Conservation (phyloP, 2,329 filamentous ascomycete genomes). For the Ampelomyces quisqualis region DNA sequence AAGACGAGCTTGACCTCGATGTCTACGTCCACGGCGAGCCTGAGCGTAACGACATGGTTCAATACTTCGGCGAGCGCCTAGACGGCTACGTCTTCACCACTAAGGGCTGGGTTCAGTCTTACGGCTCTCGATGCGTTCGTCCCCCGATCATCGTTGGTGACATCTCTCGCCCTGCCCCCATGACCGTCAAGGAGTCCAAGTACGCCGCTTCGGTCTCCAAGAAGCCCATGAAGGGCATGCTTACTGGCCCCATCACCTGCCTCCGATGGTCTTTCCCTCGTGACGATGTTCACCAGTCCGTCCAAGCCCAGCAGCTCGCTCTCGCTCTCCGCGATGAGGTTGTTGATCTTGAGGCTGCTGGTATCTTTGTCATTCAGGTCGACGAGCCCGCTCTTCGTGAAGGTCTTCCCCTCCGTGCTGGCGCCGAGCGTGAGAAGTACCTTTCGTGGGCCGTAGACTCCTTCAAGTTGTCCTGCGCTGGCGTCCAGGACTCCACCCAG, state of each 20-base stretch:
- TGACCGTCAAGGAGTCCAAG: constrained; percentile 99
- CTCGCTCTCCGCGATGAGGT: constrained; percentile 98
- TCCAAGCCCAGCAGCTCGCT: constrained; percentile 98
- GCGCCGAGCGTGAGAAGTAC: constrained; percentile 95
- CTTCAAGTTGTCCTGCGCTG: constrained; percentile 93
- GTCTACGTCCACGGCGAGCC: constrained; percentile 98
- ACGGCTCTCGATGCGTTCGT: constrained; percentile 96
- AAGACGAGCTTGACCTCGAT: constrained; percentile 96
- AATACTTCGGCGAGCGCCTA: constrained; percentile 98
- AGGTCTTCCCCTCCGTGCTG: constrained; percentile 93
- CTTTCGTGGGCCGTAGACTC: constrained; percentile 96
- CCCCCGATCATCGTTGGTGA: constrained; percentile 98
- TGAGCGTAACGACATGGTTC: constrained; percentile 99
- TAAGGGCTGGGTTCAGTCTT: constrained; percentile 97
- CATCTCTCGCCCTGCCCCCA: constrained; percentile 92
- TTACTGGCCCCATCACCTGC: constrained; percentile 98
- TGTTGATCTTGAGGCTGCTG: constrained; percentile 93
- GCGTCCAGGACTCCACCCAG: constrained; percentile 93
- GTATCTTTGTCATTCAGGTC: constrained; percentile 97
- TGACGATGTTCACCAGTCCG: constrained; percentile 98
- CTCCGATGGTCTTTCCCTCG: constrained; percentile 99
- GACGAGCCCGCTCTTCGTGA: constrained; percentile 99
- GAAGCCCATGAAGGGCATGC: constrained; percentile 99
- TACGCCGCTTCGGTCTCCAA: constrained; percentile 93
- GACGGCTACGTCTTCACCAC: constrained; percentile 98